A percentile compares a stretch with the other conserved stretches of the same genome.
Conservation (phyloP, 257 asterid genomes). For the Mentha longifolia region DNA sequence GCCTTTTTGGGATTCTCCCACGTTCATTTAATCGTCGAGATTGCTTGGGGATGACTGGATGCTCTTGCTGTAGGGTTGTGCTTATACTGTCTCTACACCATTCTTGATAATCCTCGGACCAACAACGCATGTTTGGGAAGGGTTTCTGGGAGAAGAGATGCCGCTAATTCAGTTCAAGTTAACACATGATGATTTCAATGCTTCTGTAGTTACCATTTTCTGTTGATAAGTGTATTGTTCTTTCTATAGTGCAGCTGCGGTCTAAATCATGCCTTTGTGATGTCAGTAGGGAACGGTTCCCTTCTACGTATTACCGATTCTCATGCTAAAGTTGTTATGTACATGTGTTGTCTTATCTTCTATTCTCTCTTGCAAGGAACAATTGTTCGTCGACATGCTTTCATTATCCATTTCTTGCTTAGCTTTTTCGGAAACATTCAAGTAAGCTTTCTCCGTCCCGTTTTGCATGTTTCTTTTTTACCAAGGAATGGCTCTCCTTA, state of each 20-base stretch:
- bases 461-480: not conserved
- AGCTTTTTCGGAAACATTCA: slow-evolving; percentile 9
- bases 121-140: slow-evolving; percentile 46
- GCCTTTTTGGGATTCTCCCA: not conserved
- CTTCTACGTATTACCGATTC: not conserved
- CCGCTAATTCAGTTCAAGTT: slow-evolving; percentile 50
- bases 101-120: slow-evolving; percentile 55
- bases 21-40: not conserved
- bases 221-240: slow-evolving; percentile 22
- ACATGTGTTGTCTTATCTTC: slow-evolving; percentile 17
- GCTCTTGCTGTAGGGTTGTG: slow-evolving; percentile 69
- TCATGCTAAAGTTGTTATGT: slow-evolving; percentile 21
- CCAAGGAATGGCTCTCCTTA: too few relatives aligned
- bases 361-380: slow-evolving; percentile 12
- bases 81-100: slow-evolving; percentile 71
- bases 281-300: slow-evolving; percentile 1
- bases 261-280: slow-evolving; percentile 24
- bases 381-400: not conserved
- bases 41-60: slow-evolving; percentile 28
- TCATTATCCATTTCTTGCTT: slow-evolving; percentile 18
- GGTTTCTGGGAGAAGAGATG: slow-evolving; percentile 56
- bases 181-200: slow-evolving; percentile 26
- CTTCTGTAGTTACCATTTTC: slow-evolving; percentile 14
- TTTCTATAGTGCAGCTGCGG: slow-evolving; percentile 13
- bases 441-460: not conserved